Evolutionary conservation across 2,329 filamentous ascomycete genomes (phyloP), one percentile per base, ranked within the genome.

Genomic region (Neonectria punicea): DNA sequence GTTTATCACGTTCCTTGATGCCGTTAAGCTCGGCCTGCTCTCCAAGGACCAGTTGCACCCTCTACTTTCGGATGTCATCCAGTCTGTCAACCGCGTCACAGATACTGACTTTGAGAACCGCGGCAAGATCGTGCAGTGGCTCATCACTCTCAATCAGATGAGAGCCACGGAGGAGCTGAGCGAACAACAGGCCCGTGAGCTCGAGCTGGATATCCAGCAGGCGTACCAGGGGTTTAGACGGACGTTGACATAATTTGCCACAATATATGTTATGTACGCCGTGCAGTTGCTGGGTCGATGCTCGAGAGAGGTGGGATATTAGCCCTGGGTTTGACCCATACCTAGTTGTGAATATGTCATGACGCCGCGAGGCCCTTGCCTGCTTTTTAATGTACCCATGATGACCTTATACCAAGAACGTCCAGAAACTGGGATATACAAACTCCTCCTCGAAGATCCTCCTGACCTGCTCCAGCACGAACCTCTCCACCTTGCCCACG

Each of bases 401-500:
- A 53, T 49, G 47, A 59, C 28, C 49, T 75, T 80, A 97, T 49
- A 98, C 91, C 73, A 99, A 82, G 79, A 98, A 98, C 1, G 95
- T 98, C 94, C 95, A 98, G 80, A 97, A 98, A 80, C 94, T 98
- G 49, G 96, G 96, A 81, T 97, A 98, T 67, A 98, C 94, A 81
- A 98, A 96, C 79, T 99, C 96, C 77, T 98, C 96, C 80, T 99
- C 96, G 75, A 99, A 98, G 73, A 99, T 98, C 75, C 94, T 89
- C 77, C 95, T 90, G 67, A 99, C 96, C 80, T 98, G 95, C 78
- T 98, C 95, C 65, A 99, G 85, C 61, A 99, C 93, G 78, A 99
- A 99, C 74, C 93, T 92, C 83, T 99, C 96, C 63, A 99, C 96
- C 84, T 99, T 99, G 64, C 96, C 95, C 54, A 99, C 95, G 78